Evolutionary conservation across 2,329 filamentous ascomycete genomes (phyloP).

Genomic region (Lasiodiplodia hormozganensis): DNA sequence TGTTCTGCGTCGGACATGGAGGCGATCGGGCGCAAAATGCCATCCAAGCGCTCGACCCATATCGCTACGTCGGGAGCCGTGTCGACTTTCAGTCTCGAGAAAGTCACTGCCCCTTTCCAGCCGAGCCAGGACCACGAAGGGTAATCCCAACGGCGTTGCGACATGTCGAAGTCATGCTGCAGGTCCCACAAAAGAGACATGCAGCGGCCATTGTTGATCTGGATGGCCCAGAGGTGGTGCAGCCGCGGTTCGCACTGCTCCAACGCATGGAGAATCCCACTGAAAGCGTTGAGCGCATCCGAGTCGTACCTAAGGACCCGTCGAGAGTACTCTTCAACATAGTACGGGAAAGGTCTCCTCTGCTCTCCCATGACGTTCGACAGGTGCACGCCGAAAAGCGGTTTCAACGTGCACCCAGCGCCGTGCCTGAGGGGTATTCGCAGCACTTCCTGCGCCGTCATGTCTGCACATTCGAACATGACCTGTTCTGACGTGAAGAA

Average conservation of each 20-base stretch:
- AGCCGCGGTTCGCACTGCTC: neutral
- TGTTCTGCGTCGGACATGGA: neutral
- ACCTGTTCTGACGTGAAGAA: conserved; percentile 18
- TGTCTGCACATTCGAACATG: conserved; percentile 10
- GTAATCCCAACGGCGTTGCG: neutral
- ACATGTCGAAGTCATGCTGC: neutral
- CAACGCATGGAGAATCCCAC: neutral
- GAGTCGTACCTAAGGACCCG: neutral
- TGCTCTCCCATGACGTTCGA: neutral
- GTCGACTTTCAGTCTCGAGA: neutral
- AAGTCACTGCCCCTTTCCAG: neutral
- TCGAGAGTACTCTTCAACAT: neutral
- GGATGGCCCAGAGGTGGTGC: neutral
- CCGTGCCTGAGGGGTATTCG: neutral
- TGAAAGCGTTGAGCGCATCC: conserved; percentile 9
- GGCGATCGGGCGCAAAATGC: neutral
- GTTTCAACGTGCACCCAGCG: neutral
- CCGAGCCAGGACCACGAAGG: conserved; percentile 1
- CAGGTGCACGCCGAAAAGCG: conserved; percentile 6
- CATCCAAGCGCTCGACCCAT: neutral
- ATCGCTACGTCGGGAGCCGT: neutral
- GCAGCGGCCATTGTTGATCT: neutral
- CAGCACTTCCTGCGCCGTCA: conserved; percentile 1
- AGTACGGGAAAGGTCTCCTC: neutral
- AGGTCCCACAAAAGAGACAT: conserved; percentile 1